Evolutionary conservation across 73 alveolate genomes (phyloP).

Genomic region (Paramecium sonneborni): DNA sequence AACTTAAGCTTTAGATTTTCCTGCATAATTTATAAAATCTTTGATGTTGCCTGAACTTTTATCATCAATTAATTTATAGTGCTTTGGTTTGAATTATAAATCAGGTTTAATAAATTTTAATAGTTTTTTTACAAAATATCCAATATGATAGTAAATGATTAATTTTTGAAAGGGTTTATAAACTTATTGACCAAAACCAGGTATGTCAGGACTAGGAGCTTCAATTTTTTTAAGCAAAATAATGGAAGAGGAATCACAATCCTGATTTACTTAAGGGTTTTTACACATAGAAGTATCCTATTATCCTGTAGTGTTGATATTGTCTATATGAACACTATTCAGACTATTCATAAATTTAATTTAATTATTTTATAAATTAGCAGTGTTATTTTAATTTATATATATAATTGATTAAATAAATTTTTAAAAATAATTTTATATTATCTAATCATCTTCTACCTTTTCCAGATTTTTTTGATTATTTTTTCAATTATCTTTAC

Average conservation of each 20-base stretch:
- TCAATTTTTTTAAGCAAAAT: neutral
- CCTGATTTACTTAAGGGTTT: neutral
- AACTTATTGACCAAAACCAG: neutral
- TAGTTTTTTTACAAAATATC: neutral
- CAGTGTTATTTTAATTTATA: neutral
- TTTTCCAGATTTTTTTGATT: neutral
- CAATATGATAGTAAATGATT: constrained; percentile 10
- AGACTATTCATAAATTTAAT: constrained; percentile 4
- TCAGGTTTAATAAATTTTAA: neutral
- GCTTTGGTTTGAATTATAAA: neutral
- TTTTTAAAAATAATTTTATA: neutral
- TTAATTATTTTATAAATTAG: neutral
- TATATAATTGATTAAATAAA: no score
- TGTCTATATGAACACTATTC: constrained; percentile 8
- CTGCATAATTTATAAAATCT: constrained; percentile 25
- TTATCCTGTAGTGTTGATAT: constrained; percentile 9
- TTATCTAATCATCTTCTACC: neutral
- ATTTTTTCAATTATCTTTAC: neutral
- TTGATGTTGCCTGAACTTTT: constrained; percentile 16
- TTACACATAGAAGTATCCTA: constrained; percentile 6
- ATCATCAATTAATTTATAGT: neutral
- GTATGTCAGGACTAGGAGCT: constrained; percentile 13
- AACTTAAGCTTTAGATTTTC: neutral
- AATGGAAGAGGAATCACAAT: constrained; percentile 3
- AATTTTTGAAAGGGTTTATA: neutral